Base-by-base conservation (phyloP, 2,329 filamentous ascomycete species). In the Venturia asperata region DNA sequence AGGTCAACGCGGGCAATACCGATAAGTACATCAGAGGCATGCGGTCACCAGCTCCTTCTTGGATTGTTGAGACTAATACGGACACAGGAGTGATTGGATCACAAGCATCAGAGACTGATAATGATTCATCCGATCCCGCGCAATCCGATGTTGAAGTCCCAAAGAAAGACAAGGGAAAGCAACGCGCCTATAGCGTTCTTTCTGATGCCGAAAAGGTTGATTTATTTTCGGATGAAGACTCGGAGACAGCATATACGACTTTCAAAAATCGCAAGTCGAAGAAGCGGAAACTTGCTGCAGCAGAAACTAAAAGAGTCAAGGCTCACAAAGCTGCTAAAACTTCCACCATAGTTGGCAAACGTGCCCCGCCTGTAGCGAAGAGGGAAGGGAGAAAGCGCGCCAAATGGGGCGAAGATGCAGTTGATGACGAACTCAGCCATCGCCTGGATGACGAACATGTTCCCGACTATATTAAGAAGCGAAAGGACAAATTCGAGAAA, bases 391-490 rank as follows among this genome's bases (percentile, higher is more conserved):
- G 24, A 9, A 42, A 56, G 21, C 34, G 52, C 10, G 19, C 30
- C n/a, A 30, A 52, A 21, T 58, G 52, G 63, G 39, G 49, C 6
- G 67, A 68, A 41, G 66, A 70, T 10, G 55, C 63, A 19, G 67
- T 64, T 3, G 49, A 67, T 43, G 65, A 64, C 27, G 65, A 68
- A 65, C 49, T 62, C 67, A 0, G 68, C 74, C 15, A 72, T 74
- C 66, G 70, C 75, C 74, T 3, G 70, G 80, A 83, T 27, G 81
- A 83, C 58, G 80, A 83, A 5, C 52, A 70, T 17, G 77, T 94
- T 2, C 92, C 92, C 0, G 85, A 88, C 24, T 93, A 96, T 72
- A 74, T 96, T 37, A 81, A 83, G 68, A 76, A 83, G 27, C 84
- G 93, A n/a, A 83, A 88, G 30, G 78, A 75, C n/a, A 77, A 81